Percentiles rank a stretch among this genome's conserved stretches.
Evolutionary conservation across 176 grass and related monocot genomes (phyloP).

Genomic region (Hyparrhenia diplandra): DNA sequence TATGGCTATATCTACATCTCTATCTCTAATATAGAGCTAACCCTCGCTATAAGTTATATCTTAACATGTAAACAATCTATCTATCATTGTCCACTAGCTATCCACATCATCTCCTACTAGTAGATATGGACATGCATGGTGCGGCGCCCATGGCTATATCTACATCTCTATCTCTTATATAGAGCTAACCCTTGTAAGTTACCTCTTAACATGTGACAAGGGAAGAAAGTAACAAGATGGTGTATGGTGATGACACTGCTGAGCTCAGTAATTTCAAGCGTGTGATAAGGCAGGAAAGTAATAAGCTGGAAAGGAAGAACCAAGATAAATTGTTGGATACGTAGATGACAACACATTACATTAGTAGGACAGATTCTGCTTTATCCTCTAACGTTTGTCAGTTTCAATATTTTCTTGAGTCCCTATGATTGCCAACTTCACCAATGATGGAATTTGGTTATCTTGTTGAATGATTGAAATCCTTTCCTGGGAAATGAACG

Average conservation of each 20-base stretch:
- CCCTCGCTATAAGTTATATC: no score
- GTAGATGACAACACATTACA: slow-evolving; percentile 7
- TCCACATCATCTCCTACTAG: no score
- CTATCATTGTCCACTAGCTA: no score
- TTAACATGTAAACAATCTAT: no score
- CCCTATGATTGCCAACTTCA: neutral
- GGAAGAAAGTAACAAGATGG: no score
- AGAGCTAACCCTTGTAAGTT: no score
- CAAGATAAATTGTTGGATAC: slow-evolving; percentile 31
- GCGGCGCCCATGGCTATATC: no score
- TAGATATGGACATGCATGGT: no score
- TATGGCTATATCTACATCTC: no score
- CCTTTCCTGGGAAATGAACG: neutral
- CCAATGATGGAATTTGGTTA: neutral
- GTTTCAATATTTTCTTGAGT: neutral
- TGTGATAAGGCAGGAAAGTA: slow-evolving; percentile 49
- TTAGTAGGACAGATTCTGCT: neutral
- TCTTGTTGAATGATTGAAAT: neutral
- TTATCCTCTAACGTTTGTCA: neutral
- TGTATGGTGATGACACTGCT: slow-evolving; percentile 52
- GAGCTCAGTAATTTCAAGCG: slow-evolving; percentile 65
- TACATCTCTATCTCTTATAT: no score
- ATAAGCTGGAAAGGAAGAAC: slow-evolving; percentile 18
- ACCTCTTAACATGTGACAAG: no score
- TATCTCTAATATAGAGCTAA: no score